Conservation (phyloP, 768 basidiomycete species). For the Kwoniella sp. region DNA sequence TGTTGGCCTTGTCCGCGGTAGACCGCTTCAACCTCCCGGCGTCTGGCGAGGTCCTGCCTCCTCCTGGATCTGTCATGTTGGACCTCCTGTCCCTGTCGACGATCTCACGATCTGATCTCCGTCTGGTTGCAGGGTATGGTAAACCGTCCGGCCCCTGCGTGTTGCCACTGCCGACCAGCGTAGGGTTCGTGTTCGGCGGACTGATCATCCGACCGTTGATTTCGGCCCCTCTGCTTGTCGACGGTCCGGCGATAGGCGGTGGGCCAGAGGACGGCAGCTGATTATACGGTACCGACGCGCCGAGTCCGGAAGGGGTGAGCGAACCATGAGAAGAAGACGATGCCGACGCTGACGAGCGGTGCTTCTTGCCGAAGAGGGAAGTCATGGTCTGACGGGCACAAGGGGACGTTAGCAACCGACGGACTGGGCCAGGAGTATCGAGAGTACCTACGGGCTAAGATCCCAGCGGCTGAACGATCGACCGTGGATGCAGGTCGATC, state of each 20-base stretch:
- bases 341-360: slow-evolving; percentile 11
- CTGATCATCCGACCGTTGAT: slow-evolving; percentile 22
- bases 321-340: slow-evolving; percentile 11
- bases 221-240: slow-evolving; percentile 7
- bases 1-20: slow-evolving; percentile 5
- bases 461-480: too few species aligned
- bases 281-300: slow-evolving; percentile 23
- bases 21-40: slow-evolving; percentile 11
- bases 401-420: too few species aligned
- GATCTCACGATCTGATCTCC: slow-evolving; percentile 52
- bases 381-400: slow-evolving; percentile 6
- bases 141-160: slow-evolving; percentile 53
- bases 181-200: slow-evolving; percentile 27
- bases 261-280: slow-evolving; percentile 16
- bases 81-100: slow-evolving; percentile 9
- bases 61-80: slow-evolving; percentile 16
- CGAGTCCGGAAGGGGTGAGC: slow-evolving; percentile 14
- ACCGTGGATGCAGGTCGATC: too few species aligned
- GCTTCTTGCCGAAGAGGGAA: slow-evolving; percentile 18
- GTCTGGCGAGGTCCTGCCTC: slow-evolving; percentile 14
- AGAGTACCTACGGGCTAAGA: too few species aligned
- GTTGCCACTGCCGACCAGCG: slow-evolving; percentile 48
- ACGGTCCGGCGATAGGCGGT: slow-evolving; percentile 18
- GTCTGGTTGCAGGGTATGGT: slow-evolving; percentile 53
- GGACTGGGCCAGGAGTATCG: too few species aligned